Base-by-base conservation (phyloP, 306 rosid genomes). In the Crataegus laevigata region DNA sequence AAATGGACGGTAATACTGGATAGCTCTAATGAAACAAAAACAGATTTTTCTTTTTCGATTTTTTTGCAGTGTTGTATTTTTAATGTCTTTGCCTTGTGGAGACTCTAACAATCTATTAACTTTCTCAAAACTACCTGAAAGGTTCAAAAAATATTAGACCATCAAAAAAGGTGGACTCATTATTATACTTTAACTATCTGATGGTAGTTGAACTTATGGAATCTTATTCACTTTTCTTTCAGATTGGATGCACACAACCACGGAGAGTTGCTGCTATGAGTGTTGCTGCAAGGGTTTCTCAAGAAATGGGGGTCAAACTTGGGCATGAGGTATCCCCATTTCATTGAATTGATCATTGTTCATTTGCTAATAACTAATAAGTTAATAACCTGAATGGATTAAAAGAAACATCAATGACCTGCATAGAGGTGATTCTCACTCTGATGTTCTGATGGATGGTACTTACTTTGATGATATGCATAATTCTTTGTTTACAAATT, bases 211-310 rank as follows among this genome's bases (percentile, higher is more conserved):
- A 25, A 45, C 26, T 68, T 66, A 25, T 58, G 17, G 26, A 51
- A 32, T 4, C 13, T 42, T 52, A 15, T 38, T 30, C 11, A 26
- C 68, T 67, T 59, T 72, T 58, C 28, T 59, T 83, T 52, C 90
- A 94, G 98, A 79, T 94, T 88, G 99, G 96, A 73, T 94, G 99
- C 73, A 94, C 97, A 52, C 98, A 91, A 76, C 97, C 98, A 80
- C 91, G 97, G 1, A 92, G 98, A 80, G 98, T 94, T 73, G 97
- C 97, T 72, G 97, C 98, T 73, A 94, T 91, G 98, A 91, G 98
- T 83, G 97, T 94, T 72, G 96, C 99, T 82, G 96, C 99, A 57
- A 93, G 98, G 74, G 98, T 91, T 83, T 82, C 98, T 81, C 97
- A 94, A 86, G 98, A 94, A 85, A 79, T 94, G 90, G 97, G 97